A percentile compares a stretch with the other conserved stretches of the same genome.
Conservation (phyloP, 495 filamentous ascomycete genomes). For the Platismatia glauca region DNA sequence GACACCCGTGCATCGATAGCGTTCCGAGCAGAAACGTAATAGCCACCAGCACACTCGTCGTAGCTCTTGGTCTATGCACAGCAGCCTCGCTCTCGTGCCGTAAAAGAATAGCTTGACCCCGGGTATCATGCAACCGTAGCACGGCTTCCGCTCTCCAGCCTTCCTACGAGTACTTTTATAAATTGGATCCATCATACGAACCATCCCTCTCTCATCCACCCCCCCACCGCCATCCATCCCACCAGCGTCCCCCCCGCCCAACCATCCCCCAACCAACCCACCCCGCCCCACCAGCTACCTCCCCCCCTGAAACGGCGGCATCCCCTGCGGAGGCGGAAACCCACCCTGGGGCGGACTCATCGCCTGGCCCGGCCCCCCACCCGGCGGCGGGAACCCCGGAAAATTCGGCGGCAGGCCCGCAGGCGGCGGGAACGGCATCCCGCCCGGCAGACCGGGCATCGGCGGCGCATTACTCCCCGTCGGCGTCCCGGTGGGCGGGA, state of each 20-base stretch:
- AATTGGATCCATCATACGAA: not conserved
- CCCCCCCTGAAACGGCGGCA: constrained; percentile 5
- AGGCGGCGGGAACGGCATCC: constrained; percentile 57
- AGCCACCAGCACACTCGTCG: not conserved
- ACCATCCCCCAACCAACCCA: not conserved
- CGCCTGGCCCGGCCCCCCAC: constrained; percentile 26
- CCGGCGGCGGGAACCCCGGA: constrained; percentile 31
- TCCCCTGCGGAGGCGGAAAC: constrained; percentile 20
- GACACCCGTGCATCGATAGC: not conserved
- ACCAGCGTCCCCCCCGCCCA: no score
- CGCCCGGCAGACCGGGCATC: constrained; percentile 29
- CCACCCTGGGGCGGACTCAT: constrained; percentile 26
- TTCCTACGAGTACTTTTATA: not conserved
- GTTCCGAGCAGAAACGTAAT: not conserved
- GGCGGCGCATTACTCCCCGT: constrained; percentile 29
- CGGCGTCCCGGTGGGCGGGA: constrained; percentile 34
- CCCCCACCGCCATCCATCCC: not conserved
- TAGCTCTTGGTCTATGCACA: not conserved
- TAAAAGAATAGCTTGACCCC: not conserved
- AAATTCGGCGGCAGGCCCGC: constrained; percentile 50
- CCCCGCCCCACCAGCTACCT: not conserved
- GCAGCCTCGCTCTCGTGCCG: not conserved
- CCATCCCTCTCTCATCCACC: not conserved
- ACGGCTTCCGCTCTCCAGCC: not conserved
- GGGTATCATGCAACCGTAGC: not conserved